Evolutionary conservation across 331 rosid species (phyloP).

Genomic region (Malus hybrid): DNA sequence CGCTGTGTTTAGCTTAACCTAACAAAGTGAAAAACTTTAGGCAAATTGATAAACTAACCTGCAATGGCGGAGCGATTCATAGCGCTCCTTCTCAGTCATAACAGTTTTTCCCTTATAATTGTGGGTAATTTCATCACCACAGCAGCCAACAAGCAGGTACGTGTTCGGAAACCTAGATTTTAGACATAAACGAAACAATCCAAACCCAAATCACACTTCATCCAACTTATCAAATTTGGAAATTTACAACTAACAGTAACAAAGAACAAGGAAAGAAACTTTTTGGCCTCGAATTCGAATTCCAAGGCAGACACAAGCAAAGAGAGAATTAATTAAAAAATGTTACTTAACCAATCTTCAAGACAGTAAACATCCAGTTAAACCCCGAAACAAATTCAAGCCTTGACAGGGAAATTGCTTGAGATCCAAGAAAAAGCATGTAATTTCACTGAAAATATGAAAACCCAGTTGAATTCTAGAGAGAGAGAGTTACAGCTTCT

Average conservation of each 20-base stretch:
- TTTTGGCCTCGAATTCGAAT: not conserved
- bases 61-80: slow-evolving; percentile 98
- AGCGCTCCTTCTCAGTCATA: slow-evolving; percentile 77
- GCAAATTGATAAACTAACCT: slow-evolving; percentile 30
- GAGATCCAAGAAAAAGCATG: not conserved
- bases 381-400: not conserved
- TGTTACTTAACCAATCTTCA: not conserved
- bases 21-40: not conserved
- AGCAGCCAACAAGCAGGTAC: slow-evolving; percentile 92
- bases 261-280: not conserved
- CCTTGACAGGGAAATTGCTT: not conserved
- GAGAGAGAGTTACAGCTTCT: slow-evolving; percentile 40
- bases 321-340: not conserved
- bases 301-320: not conserved
- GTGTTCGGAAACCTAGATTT: slow-evolving; percentile 61
- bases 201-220: not conserved
- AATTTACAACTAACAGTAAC: not conserved
- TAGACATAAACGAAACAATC: not conserved
- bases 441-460: not conserved
- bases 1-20: not conserved
- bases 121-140: slow-evolving; percentile 80
- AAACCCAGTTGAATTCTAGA: not conserved
- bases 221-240: slow-evolving; percentile 9
- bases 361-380: not conserved
- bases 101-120: slow-evolving; percentile 90